Conservation (phyloP, 2,329 filamentous ascomycete species). For the Phialemoniopsis sp. region DNA sequence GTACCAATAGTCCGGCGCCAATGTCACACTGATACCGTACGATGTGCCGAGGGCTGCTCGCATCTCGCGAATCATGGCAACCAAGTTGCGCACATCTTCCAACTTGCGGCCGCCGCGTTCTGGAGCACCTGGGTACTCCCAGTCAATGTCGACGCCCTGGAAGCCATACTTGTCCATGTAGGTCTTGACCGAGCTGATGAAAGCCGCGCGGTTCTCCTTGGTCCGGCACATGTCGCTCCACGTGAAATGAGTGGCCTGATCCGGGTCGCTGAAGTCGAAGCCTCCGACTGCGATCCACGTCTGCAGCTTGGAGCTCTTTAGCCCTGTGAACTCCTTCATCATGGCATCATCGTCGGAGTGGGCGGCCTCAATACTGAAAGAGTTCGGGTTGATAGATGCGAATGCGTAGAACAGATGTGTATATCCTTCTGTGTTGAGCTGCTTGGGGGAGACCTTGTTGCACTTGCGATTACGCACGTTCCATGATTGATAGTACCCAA, state of each 20-base stretch:
- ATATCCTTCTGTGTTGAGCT: slow-evolving; percentile 23
- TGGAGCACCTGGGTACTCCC: slow-evolving; percentile 35
- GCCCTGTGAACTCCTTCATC: slow-evolving; percentile 16
- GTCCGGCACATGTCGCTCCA: slow-evolving; percentile 21
- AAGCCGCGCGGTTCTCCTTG: slow-evolving; percentile 19
- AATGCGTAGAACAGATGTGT: slow-evolving; percentile 28
- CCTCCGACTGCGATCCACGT: slow-evolving; percentile 25
- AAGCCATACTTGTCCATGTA: slow-evolving; percentile 31
- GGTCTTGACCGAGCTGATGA: slow-evolving; percentile 25
- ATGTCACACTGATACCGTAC: slow-evolving; percentile 34
- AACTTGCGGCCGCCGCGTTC: slow-evolving; percentile 28
- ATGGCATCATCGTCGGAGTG: slow-evolving; percentile 13
- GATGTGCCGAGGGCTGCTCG: slow-evolving; percentile 22
- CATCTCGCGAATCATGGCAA: slow-evolving; percentile 27
- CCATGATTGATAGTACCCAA: slow-evolving; percentile 29
- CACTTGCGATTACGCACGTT: slow-evolving; percentile 19
- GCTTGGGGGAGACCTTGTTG: slow-evolving; percentile 19
- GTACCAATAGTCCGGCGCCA: slow-evolving; percentile 32
- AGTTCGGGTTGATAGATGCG: slow-evolving; percentile 17
- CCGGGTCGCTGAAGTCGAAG: slow-evolving; percentile 19
- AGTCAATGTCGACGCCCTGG: slow-evolving; percentile 39
- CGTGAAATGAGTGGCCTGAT: slow-evolving; percentile 17
- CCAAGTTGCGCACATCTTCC: slow-evolving; percentile 31
- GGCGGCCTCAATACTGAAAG: slow-evolving; percentile 16
- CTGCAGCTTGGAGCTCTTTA: slow-evolving; percentile 14